Base-by-base conservation (phyloP, 257 asterid genomes). In the Cordia subcordata region DNA sequence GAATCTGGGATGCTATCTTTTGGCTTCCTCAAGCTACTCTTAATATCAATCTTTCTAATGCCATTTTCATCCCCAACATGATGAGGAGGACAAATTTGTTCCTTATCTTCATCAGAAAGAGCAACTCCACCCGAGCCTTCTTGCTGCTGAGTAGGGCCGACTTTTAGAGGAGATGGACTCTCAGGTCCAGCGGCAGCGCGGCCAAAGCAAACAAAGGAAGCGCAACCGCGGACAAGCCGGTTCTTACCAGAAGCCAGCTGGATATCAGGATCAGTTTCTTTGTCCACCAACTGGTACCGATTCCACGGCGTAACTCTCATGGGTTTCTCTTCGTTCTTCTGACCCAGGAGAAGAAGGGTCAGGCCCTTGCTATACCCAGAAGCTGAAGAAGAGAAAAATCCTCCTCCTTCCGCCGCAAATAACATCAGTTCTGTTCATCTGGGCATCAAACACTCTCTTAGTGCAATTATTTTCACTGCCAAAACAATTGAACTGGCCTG, bases 321-420 rank as follows among this genome's bases (percentile, higher is more conserved):
- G 89, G 93, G 95, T 73, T 89, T 89, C 73, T 85, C 94, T 79
- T 84, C 95, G 75, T 62, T 74, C 77, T 80, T 89, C 68, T 80
- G 95, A 60, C 97, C 89, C 87, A 89, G 77, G 66, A 92, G 72
- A 64, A 93, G 92, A 65, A 93, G 96, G 82, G 94, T 71, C 78
- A 93, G 75, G 53, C 96, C 97, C 84, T 89, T 88, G 73, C 96
- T 86, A 79, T 93, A 93, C 60, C 99, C 99, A 53, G 96, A 84
- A n/a, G 91, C 99, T 67, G 99, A 93, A 75, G 99, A 81, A 65
- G 97, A 93, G 89, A 93, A 93, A 78, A 93, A 89, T 12, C 97
- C 95, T 71, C 99, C 99, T 77, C 99, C 99, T 85, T 88, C 99
- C 70, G 82, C 93, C 62, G 99, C 96, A 62, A 93, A 81, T 89